These are phyloP conservation scores for Isoetes taiwanensis DNA, from an alignment of 75 land plant genomes.

Conservation along the genomic window DNA sequence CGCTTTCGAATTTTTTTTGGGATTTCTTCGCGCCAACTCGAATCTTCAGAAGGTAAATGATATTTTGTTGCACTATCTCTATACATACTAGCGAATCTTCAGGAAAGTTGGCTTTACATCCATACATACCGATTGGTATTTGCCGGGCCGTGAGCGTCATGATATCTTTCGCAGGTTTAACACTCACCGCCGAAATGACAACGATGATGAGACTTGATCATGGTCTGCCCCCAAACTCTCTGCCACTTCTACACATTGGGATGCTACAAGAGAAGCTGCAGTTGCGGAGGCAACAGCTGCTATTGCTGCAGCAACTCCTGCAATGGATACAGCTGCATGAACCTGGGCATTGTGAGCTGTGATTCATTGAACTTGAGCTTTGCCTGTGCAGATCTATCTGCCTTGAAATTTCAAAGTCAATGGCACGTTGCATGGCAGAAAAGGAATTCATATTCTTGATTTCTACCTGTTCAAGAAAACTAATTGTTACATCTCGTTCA, in stretches of 20 bases:
- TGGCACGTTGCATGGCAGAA: slow-evolving; percentile 78
- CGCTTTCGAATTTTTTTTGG: no score
- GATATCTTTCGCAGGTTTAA: slow-evolving; percentile 70
- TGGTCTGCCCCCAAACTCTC: slow-evolving; percentile 84
- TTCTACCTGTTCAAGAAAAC: slow-evolving; percentile 46
- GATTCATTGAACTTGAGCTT: no score
- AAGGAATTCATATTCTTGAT: slow-evolving; percentile 96
- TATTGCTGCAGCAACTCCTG: slow-evolving; percentile 87
- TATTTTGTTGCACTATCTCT: no score
- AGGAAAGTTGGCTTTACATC: no score
- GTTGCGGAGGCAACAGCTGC: slow-evolving; percentile 93
- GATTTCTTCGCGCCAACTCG: no score
- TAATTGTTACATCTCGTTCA: no score
- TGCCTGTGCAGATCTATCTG: slow-evolving; percentile 59
- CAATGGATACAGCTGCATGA: slow-evolving; percentile 81
- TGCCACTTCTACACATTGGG: slow-evolving; percentile 87
- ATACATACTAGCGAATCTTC: no score
- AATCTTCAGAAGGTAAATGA: no score
- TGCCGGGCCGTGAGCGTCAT: slow-evolving; percentile 87
- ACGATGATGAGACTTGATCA: slow-evolving; percentile 59
- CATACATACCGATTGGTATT: no score
- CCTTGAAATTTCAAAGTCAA: slow-evolving; percentile 80
- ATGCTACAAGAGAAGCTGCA: slow-evolving; percentile 84
- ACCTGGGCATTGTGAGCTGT: slow-evolving; percentile 86
- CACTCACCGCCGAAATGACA: slow-evolving; percentile 78